A percentile compares a stretch with the other conserved stretches of the same genome.
Conservation (phyloP, 306 rosid species). For the Macrotyloma uniflorum region DNA sequence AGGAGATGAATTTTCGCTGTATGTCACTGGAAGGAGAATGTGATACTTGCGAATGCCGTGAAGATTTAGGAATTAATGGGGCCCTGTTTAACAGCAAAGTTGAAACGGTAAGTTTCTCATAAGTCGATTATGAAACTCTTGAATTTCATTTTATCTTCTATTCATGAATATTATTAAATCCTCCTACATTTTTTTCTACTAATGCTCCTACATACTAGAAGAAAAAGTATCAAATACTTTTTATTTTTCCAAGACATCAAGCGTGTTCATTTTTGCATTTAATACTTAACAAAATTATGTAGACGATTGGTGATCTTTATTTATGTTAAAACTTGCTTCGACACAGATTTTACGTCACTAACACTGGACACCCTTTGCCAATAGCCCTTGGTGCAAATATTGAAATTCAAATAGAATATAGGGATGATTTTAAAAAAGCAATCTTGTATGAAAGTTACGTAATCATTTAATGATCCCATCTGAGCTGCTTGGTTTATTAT, state of each 20-base stretch:
- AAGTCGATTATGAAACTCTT: slow-evolving; percentile 7
- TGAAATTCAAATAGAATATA: slow-evolving; percentile 13
- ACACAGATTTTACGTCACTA: slow-evolving; percentile 15
- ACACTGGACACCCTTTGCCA: not conserved
- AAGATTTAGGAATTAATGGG: slow-evolving; percentile 74
- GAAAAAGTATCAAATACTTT: not conserved
- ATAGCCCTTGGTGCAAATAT: not conserved
- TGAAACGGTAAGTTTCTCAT: slow-evolving; percentile 65
- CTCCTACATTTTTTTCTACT: not conserved
- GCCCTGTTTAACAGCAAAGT: slow-evolving; percentile 92
- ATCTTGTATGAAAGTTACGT: not conserved
- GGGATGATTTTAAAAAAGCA: not conserved
- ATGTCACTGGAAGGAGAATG: slow-evolving; percentile 70
- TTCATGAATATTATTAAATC: not conserved
- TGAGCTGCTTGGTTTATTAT: not conserved
- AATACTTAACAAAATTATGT: not conserved
- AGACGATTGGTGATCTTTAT: not conserved
- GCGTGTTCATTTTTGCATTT: not conserved
- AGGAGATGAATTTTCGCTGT: slow-evolving; percentile 58
- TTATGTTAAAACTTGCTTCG: slow-evolving; percentile 21
- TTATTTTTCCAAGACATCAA: not conserved
- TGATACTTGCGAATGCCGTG: slow-evolving; percentile 63
- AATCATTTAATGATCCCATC: slow-evolving; percentile 10
- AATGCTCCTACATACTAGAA: not conserved
- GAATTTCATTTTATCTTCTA: not conserved